Conservation (phyloP, 2,329 filamentous ascomycete species). For the Teratosphaeria epicoccoides region DNA sequence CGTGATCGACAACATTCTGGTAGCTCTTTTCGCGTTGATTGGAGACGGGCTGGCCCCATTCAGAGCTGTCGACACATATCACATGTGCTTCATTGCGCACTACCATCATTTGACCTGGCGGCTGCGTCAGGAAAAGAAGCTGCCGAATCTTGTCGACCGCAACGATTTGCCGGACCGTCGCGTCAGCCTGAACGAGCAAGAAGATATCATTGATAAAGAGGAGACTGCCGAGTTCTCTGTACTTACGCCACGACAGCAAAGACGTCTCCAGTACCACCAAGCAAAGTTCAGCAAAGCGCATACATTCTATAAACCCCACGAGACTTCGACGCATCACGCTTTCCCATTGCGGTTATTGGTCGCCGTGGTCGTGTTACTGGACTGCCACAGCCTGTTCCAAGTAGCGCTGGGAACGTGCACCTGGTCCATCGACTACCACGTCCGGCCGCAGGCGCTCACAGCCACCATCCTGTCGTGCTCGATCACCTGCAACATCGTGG, state of each 20-base stretch:
- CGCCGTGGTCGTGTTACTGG: slow-evolving; percentile 66
- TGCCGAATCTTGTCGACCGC: slow-evolving; percentile 55
- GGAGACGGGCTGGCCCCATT: slow-evolving; percentile 58
- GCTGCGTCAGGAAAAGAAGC: slow-evolving; percentile 45
- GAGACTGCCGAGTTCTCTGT: slow-evolving; percentile 47
- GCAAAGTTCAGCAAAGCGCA: slow-evolving; percentile 71
- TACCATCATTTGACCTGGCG: slow-evolving; percentile 60
- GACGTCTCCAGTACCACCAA: slow-evolving; percentile 63
- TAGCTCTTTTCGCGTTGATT: slow-evolving; percentile 52
- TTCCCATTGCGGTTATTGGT: slow-evolving; percentile 67
- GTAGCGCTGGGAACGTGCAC: slow-evolving; percentile 69
- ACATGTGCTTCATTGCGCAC: slow-evolving; percentile 72
- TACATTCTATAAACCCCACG: slow-evolving; percentile 82
- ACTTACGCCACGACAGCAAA: slow-evolving; percentile 54
- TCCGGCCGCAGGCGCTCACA: slow-evolving; percentile 60
- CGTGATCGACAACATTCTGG: slow-evolving; percentile 47
- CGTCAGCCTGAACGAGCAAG: slow-evolving; percentile 14
- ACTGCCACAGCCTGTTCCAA: slow-evolving; percentile 69
- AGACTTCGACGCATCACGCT: slow-evolving; percentile 69
- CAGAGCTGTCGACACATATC: slow-evolving; percentile 71
- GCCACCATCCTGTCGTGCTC: slow-evolving; percentile 72
- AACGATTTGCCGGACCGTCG: slow-evolving; percentile 52
- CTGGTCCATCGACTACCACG: slow-evolving; percentile 64
- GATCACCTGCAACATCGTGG: slow-evolving; percentile 66
- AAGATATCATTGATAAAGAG: slow-evolving; percentile 36